A percentile compares a stretch with the other conserved stretches of the same genome.
Evolutionary conservation across 2,329 filamentous ascomycete species (phyloP).

Genomic region (Fusarium mexicanum): DNA sequence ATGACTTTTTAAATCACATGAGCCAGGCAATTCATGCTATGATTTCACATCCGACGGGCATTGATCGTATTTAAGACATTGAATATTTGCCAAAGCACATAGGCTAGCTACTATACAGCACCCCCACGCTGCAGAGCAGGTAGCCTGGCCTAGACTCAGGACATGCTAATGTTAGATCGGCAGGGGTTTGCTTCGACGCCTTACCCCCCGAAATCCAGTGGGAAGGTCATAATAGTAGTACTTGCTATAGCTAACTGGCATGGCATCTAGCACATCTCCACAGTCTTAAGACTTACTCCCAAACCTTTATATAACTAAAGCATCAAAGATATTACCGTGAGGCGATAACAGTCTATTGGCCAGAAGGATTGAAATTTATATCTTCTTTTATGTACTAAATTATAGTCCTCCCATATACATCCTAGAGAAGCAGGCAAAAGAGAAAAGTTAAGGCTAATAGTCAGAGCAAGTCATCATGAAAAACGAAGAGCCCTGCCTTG

Average conservation of each 20-base stretch:
- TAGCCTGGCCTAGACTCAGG: rapidly evolving
- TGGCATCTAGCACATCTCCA: too few species aligned
- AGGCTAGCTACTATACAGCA: not conserved
- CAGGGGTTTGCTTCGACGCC: too few species aligned
- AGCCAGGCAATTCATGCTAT: rapidly evolving
- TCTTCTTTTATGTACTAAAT: too few species aligned
- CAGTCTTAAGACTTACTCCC: too few species aligned
- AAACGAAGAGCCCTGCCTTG: rapidly evolving
- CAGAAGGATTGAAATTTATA: not conserved
- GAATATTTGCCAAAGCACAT: not conserved
- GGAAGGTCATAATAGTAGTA: rapidly evolving
- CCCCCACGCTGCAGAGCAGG: too few species aligned
- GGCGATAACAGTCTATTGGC: too few species aligned
- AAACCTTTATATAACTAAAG: too few species aligned
- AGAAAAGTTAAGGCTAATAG: not conserved
- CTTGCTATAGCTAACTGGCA: too few species aligned
- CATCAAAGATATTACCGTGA: too few species aligned
- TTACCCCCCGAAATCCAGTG: too few species aligned
- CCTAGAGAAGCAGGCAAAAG: not conserved
- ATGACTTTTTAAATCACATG: not conserved
- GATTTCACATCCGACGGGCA: not conserved
- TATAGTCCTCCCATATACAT: not conserved
- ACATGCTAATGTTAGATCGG: too few species aligned
- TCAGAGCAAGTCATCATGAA: not conserved
- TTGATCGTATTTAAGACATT: rapidly evolving